Evolutionary conservation across 2,329 filamentous ascomycete genomes (phyloP).

Genomic region (Aschersonia sp.): DNA sequence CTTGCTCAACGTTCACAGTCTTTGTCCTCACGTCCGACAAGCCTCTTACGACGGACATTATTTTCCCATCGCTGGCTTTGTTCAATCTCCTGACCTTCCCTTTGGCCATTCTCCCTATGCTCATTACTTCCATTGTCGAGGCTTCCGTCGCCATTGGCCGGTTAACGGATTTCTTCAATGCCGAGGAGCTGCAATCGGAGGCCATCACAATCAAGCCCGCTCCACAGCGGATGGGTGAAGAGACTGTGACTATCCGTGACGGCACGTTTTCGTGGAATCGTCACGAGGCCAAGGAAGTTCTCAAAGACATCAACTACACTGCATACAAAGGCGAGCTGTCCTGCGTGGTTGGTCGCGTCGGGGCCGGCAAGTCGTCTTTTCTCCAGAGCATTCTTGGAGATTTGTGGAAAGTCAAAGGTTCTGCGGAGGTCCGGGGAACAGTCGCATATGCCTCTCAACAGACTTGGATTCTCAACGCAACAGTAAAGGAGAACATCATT

Average conservation of each 20-base stretch:
- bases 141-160: slow-evolving; percentile 83
- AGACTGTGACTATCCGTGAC: slow-evolving; percentile 69
- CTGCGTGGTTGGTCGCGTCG: slow-evolving; percentile 89
- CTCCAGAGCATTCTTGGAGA: slow-evolving; percentile 81
- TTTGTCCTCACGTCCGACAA: slow-evolving; percentile 74
- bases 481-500: slow-evolving; percentile 90
- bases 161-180: slow-evolving; percentile 68
- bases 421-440: slow-evolving; percentile 67
- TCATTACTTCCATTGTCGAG: slow-evolving; percentile 92
- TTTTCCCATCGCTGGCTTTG: slow-evolving; percentile 82
- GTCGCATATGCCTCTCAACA: slow-evolving; percentile 88
- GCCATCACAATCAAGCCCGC: slow-evolving; percentile 59
- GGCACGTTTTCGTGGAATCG: slow-evolving; percentile 93
- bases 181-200: slow-evolving; percentile 80
- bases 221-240: slow-evolving; percentile 65
- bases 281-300: slow-evolving; percentile 52
- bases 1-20: slow-evolving; percentile 88
- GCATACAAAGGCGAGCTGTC: slow-evolving; percentile 87
- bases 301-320: slow-evolving; percentile 75
- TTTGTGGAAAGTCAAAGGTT: slow-evolving; percentile 75
- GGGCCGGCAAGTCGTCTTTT: slow-evolving; percentile 85
- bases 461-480: slow-evolving; percentile 96
- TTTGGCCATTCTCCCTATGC: slow-evolving; percentile 87
- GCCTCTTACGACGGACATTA: slow-evolving; percentile 82
- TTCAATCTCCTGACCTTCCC: slow-evolving; percentile 97